These are phyloP conservation scores for Phlebiopsis flavidoalba DNA, from an alignment of 768 basidiomycete species.

Conservation along the genomic window DNA sequence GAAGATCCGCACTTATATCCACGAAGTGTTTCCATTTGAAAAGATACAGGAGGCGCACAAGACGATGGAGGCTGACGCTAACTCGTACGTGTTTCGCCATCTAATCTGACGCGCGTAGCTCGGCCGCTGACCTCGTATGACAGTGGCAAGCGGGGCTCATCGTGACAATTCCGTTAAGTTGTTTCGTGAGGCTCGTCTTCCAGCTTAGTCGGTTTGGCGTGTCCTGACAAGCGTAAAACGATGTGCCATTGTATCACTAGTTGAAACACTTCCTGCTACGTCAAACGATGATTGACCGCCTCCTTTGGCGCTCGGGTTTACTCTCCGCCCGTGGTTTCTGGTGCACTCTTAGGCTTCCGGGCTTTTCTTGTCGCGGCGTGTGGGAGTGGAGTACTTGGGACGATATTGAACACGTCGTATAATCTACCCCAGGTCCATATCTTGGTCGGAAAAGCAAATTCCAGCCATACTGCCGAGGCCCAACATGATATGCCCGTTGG, in stretches of 20 bases:
- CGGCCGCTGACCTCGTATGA: neutral
- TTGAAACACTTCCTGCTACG: neutral
- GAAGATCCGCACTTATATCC: constrained; percentile 66
- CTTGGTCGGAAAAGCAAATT: too few relatives aligned
- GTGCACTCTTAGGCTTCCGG: neutral
- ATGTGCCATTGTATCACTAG: neutral
- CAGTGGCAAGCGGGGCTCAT: constrained; percentile 27
- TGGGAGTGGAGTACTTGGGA: neutral
- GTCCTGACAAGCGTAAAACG: neutral
- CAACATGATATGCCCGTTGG: too few relatives aligned
- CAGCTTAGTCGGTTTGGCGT: too few relatives aligned
- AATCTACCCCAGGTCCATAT: too few relatives aligned
- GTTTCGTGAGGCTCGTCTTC: neutral
- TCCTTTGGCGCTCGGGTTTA: neutral
- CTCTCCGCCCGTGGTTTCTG: neutral
- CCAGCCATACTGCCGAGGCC: too few relatives aligned
- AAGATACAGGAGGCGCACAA: constrained; percentile 75
- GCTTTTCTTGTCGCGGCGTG: neutral
- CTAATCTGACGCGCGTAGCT: neutral
- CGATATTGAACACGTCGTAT: too few relatives aligned
- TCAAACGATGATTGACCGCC: neutral
- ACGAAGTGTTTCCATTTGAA: constrained; percentile 81
- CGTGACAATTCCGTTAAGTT: constrained; percentile 17
- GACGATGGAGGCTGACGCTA: constrained; percentile 79
- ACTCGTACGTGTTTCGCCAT: constrained; percentile 29